These are phyloP conservation scores for Suillus ampliporus DNA, from an alignment of 768 basidiomycete species.

Conservation along the genomic window DNA sequence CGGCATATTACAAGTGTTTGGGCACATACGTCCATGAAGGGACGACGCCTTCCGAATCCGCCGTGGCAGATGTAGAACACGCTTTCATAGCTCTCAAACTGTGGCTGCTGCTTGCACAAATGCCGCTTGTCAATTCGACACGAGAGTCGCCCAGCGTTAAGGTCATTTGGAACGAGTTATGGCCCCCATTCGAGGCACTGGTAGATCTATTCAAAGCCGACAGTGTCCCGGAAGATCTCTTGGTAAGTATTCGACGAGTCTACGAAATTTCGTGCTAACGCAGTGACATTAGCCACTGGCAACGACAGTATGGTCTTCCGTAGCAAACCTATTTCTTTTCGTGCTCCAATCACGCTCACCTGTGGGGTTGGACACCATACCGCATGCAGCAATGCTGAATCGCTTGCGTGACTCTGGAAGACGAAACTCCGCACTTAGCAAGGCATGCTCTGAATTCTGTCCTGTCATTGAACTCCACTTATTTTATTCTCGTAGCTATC, in stretches of 20 bases:
- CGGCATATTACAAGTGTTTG: conserved; percentile 52
- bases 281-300: conserved; percentile 51
- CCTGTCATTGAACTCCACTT: background rate
- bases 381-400: conserved; percentile 54
- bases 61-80: conserved; percentile 66
- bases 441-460: conserved; percentile 48
- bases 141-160: conserved; percentile 25
- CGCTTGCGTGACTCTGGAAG: conserved; percentile 52
- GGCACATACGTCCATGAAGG: conserved; percentile 45
- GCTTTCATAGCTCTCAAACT: conserved; percentile 72
- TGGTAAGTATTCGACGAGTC: conserved; percentile 4
- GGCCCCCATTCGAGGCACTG: conserved; percentile 70
- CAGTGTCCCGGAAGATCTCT: conserved; percentile 45
- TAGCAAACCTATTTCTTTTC: conserved; percentile 70
- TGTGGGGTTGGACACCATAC: conserved; percentile 57
- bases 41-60: conserved; percentile 44
- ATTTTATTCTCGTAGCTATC: conserved; percentile 47
- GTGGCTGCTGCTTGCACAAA: conserved; percentile 67
- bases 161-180: conserved; percentile 76
- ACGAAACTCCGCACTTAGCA: conserved; percentile 54
- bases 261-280: conserved; percentile 2
- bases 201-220: conserved; percentile 56
- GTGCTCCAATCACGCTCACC: conserved; percentile 59
- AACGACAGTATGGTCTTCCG: conserved; percentile 60
- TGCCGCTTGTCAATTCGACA: conserved; percentile 5